Conservation (phyloP, 129 eudicot genomes). For the Smallanthus sonchifolius region DNA sequence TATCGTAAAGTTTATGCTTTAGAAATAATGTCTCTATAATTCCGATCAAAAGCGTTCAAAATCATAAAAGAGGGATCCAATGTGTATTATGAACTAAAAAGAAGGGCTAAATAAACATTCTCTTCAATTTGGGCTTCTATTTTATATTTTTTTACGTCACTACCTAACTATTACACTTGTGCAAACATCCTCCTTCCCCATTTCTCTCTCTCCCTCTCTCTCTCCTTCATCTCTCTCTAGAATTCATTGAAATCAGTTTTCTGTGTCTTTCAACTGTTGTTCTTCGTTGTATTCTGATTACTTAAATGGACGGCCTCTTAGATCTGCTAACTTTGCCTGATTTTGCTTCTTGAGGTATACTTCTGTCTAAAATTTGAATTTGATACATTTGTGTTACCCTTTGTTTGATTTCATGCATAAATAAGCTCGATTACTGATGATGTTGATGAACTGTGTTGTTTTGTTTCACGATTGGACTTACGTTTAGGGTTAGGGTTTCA, state of each 20-base stretch:
- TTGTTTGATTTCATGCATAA: background rate
- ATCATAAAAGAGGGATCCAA: background rate
- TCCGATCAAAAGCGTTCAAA: background rate
- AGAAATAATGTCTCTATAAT: background rate
- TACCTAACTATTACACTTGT: constrained; percentile 33
- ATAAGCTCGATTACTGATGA: background rate
- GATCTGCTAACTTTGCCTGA: constrained; percentile 32
- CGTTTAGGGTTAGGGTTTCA: constrained; percentile 3
- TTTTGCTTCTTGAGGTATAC: constrained; percentile 30
- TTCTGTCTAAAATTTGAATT: background rate
- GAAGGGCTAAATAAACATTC: constrained; percentile 9
- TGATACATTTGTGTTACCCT: background rate
- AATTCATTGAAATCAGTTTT: constrained; percentile 20
- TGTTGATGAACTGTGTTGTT: background rate
- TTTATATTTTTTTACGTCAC: constrained; percentile 26
- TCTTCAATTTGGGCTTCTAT: background rate
- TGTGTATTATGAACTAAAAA: background rate
- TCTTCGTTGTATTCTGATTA: constrained; percentile 31
- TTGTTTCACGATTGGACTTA: background rate
- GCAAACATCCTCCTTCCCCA: constrained; percentile 19
- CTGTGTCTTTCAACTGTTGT: constrained; percentile 25
- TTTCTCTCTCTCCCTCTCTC: constrained; percentile 14
- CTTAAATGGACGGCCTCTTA: constrained; percentile 23
- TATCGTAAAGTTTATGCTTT: too few species aligned
- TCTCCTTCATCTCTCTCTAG: constrained; percentile 16